A percentile compares a stretch with the other conserved stretches of the same genome.
Evolutionary conservation across 129 eudicot genomes (phyloP).

Genomic region (Saposhnikovia divaricata): DNA sequence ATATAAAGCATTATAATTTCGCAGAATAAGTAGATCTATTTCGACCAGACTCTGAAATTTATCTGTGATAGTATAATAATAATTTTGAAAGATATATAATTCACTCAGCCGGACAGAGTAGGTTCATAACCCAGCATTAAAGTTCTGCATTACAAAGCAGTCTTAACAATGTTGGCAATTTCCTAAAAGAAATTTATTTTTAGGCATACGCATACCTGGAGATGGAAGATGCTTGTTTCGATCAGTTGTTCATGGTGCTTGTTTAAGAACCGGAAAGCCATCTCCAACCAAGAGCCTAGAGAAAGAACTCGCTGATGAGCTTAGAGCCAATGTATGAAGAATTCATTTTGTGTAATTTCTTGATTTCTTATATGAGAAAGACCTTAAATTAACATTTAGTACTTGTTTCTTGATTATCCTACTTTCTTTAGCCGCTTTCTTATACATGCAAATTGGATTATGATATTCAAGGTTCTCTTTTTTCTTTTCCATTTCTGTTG

Average conservation of each 20-base stretch:
- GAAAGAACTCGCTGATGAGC: constrained; percentile 81
- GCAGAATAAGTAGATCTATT: not conserved
- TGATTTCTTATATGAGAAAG: not conserved
- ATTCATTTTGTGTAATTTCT: not conserved
- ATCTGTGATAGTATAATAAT: not conserved
- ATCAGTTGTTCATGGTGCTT: constrained; percentile 81
- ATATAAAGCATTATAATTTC: not conserved
- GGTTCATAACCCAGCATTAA: not conserved
- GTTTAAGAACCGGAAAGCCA: constrained; percentile 60
- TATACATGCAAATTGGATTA: not conserved
- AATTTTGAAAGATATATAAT: not conserved
- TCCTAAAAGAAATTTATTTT: not conserved
- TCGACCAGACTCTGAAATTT: not conserved
- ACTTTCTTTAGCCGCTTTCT: not conserved
- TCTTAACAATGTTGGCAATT: not conserved
- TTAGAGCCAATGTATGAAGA: constrained; percentile 47
- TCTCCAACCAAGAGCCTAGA: constrained; percentile 52
- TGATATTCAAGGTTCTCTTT: not conserved
- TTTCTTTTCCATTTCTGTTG: not conserved
- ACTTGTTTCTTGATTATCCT: not conserved
- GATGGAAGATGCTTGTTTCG: constrained; percentile 92
- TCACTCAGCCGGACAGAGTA: not conserved
- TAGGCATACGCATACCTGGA: constrained; percentile 83
- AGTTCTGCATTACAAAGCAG: not conserved
- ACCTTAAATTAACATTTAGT: not conserved